Evolutionary conservation across 805 yeast genomes (phyloP), one percentile per base, ranked within the genome.

Genomic region (Candida alai): DNA sequence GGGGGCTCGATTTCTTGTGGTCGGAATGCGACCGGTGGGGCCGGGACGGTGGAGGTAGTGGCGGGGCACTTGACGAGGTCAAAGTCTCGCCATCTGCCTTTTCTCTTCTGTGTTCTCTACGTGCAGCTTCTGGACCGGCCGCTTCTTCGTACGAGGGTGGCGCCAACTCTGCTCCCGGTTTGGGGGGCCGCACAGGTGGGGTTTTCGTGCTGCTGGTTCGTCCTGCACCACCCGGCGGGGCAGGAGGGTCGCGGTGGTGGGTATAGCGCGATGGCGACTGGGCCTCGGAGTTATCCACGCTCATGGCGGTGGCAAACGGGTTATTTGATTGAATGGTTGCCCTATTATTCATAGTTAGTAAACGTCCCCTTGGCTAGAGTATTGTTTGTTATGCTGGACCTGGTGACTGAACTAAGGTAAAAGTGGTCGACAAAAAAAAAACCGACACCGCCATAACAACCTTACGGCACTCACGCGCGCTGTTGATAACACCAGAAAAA

Each of bases 141-240:
- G 71, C 82, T 45, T 80, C 88, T 43, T 79, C 84, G 49, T 81
- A 80, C 0, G 86, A 67, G 6, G 88, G 87, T 5, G 86, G 85
- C 4, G 86, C 84, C 5, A 70, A 55, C 6, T 45, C 40, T 9
- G 33, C 23, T n/a, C 46, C 46, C 10, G 45, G 38, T 54, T 48
- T 65, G 6, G 67, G 60, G 32, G 68, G 66, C n/a, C 52, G 40
- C 17, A 56, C 36, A 13, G 48, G 54, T 18, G 52, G 51, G 30
- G 45, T 29, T 36, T 34, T 30, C 30, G 31, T 27, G 9, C 27
- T 19, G 18, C 24, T 26, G 10, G 18, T 19, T 13, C 39, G n/a
- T n/a, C n/a, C n/a, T n/a, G n/a, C n/a, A n/a, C n/a, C n/a, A 40
- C 28, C 36, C 24, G 43, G 35, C 2, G 37, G 27, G 16, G 38